Evolutionary conservation across 768 basidiomycete genomes (phyloP).

Genomic region (Chalciporus chontae): DNA sequence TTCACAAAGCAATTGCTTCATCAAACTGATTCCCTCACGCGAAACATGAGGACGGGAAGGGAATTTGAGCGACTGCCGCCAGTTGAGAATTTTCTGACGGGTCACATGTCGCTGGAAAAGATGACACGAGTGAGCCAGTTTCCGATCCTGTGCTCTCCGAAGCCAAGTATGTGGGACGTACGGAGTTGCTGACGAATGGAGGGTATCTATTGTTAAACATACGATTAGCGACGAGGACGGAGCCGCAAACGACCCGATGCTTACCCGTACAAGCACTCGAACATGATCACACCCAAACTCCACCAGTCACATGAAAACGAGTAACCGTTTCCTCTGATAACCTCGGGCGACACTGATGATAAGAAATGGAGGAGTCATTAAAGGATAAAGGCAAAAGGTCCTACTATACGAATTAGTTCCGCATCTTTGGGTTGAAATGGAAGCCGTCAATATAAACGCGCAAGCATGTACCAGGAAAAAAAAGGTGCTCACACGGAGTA

Average conservation of each 20-base stretch:
- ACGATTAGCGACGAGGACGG: constrained; percentile 25
- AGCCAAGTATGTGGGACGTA: constrained; percentile 36
- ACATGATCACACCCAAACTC: constrained; percentile 97
- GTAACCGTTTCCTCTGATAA: constrained; percentile 89
- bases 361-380: constrained; percentile 24
- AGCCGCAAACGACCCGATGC: constrained; percentile 33
- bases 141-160: constrained; percentile 20
- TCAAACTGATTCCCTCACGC: constrained; percentile 81
- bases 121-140: constrained; percentile 10
- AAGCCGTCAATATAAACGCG: constrained; percentile 20
- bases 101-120: constrained; percentile 78
- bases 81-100: constrained; percentile 95
- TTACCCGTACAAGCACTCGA: constrained; percentile 89
- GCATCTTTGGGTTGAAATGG: constrained; percentile 50
- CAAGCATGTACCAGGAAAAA: constrained; percentile 13
- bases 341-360: constrained; percentile 79
- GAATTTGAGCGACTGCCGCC: constrained; percentile 87
- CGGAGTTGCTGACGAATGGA: constrained; percentile 93
- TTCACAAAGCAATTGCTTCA: constrained; percentile 90
- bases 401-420: constrained; percentile 85
- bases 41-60: constrained; percentile 81
- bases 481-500: constrained; percentile 81
- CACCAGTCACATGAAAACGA: constrained; percentile 97
- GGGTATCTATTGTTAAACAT: constrained; percentile 60
- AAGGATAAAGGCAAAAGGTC: constrained; percentile 33